Evolutionary conservation across 768 basidiomycete species (phyloP), one percentile per base, ranked within the genome.

Genomic region (Pleurotus ostreatus): DNA sequence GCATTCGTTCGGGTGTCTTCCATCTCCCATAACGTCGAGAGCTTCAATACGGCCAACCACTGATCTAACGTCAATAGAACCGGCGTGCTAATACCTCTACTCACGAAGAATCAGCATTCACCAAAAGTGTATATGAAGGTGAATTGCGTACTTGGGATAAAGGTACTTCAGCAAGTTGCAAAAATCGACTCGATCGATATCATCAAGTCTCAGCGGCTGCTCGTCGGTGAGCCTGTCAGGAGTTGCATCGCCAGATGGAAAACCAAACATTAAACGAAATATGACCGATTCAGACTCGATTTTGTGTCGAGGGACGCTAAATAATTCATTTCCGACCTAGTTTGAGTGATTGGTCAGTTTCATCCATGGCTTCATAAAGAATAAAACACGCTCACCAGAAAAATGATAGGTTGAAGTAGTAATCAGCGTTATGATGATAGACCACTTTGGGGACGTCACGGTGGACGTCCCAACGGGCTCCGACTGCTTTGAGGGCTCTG

Each of bases 21-120:
- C 51, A 74, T 71, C 46, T 72, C 67, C 59, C 68, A 72, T 39
- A 61, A 65, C n/a, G 66, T 65, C 7, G 74, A 62, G 47, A 74
- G 67, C 22, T 67, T 67, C 46, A 76, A 68, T 43, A 76, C 63
- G 30, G 70, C 66, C 34, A 67, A 59, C 63, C 74, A 67, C 20
- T 69, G 68, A 47, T 66, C 66, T 5, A 67, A 49, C 6, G 67
- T 69, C 22, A 55, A 20, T 2, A 30, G 30, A 30, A 30, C 30
- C 8, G 9, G 30, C 30, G 8, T 30, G 30, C 30, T 9, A 30
- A 30, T 9, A 30, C 30, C 30, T 30, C 30, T 30, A 30, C 30
- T 30, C 30, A 3, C 30, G 30, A 30, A 23, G 3, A 30, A 30
- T 30, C 9, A 30, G 30, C 30, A 30, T 30, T 2, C 8, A 30